Evolutionary conservation across 306 rosid species (phyloP), one percentile per base, ranked within the genome.

Genomic region (Medicago ruthenica): DNA sequence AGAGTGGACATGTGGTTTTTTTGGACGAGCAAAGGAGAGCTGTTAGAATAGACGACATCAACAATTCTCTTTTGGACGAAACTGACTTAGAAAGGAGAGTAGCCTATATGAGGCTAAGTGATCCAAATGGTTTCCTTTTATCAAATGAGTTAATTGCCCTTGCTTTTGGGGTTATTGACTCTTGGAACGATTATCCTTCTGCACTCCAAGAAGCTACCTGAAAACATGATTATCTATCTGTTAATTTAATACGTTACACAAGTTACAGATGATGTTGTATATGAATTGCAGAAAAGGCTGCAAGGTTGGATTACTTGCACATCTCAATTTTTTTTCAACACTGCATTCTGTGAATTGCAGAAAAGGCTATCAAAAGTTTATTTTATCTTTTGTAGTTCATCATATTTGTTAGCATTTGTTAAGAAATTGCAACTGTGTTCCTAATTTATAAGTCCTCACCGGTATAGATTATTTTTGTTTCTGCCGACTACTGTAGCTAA

Each of bases 81-180:
- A 76, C 81, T 59, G 41, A 62, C 51, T 67, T 63, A 40, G 67
- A 68, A 42, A 67, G 50, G 41, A 77, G 55, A 31, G 60, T 84
- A 74, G 89, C 88, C 16, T 83, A 83, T 74, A 73, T 92, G 66
- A 80, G 99, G 75, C 87, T 92, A 21, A 89, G 93, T 78, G 98
- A 95, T 71, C 99, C 99, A 22, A 90, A 92, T 70, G 97, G 99
- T 74, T 95, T 95, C 80, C 93, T 95, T 57, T 83, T 95, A 78
- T 95, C 97, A 36, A 90, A 92, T 76, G 98, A 92, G 73, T 70
- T 96, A 61, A 96, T 96, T 83, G 76, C 99, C 58, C 88, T 84
- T 51, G 99, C 98, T 69, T 92, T 96, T 81, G 67, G 89, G 71
- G 90, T 70, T 50, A 76, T 89, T 71, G 89, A 93, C 70, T 90